These are phyloP conservation scores for Cicer cuneatum DNA, from an alignment of 306 rosid genomes.

Conservation along the genomic window DNA sequence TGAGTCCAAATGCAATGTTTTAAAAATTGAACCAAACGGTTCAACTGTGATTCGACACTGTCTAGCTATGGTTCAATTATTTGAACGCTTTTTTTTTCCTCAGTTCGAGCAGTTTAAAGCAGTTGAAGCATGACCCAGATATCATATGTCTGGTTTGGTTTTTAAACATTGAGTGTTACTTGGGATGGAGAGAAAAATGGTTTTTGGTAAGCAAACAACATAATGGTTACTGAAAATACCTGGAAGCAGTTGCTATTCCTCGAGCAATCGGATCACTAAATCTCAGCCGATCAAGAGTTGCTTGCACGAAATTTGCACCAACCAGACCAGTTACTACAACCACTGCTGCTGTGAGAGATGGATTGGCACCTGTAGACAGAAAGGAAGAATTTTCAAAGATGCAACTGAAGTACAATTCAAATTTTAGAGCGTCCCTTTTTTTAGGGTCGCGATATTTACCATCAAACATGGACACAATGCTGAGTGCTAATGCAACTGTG, in stretches of 20 bases:
- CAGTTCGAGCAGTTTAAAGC: too few species aligned
- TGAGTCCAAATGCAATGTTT: neutral
- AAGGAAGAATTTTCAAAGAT: constrained; percentile 33
- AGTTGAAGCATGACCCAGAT: too few species aligned
- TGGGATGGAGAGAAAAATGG: neutral
- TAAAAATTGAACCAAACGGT: too few species aligned
- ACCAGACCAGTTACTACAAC: constrained; percentile 93
- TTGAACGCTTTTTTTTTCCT: too few species aligned
- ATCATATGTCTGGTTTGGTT: too few species aligned
- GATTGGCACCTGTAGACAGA: constrained; percentile 70
- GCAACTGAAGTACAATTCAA: constrained; percentile 14
- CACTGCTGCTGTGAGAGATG: constrained; percentile 90
- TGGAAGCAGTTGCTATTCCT: constrained; percentile 98
- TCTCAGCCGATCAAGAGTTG: constrained; percentile 72
- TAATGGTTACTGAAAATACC: constrained; percentile 54
- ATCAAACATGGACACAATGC: constrained; percentile 90
- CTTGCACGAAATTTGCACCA: constrained; percentile 96
- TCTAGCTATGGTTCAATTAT: too few species aligned
- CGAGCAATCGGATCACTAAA: constrained; percentile 93
- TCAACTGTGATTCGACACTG: too few species aligned
- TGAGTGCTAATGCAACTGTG: constrained; percentile 95
- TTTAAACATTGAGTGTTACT: neutral
- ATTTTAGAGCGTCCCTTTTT: neutral
- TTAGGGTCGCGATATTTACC: constrained; percentile 57
- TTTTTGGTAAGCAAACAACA: constrained; percentile 2